phyloP scores from a whole-genome alignment of 2,329 filamentous ascomycete genomes.

The Ramularia collo-cygni region DNA sequence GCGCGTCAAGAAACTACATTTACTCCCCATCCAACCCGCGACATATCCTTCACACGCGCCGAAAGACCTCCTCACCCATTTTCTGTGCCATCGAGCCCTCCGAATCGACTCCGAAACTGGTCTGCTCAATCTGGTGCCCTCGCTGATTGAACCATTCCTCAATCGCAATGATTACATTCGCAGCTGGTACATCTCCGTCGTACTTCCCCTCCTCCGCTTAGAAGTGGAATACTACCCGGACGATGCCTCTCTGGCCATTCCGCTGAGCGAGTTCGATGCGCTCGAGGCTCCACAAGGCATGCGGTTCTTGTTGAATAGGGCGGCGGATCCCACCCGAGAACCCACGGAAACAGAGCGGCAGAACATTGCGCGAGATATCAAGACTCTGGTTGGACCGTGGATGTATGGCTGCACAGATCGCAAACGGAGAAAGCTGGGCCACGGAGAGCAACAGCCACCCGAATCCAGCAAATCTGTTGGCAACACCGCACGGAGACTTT shows the following conservation, averaged over 20 bases:
- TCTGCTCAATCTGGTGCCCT: slow-evolving; percentile 60
- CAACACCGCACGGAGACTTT: slow-evolving; percentile 8
- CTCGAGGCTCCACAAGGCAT: slow-evolving; percentile 55
- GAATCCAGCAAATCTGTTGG: slow-evolving; percentile 3
- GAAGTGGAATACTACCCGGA: slow-evolving; percentile 63
- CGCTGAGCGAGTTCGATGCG: slow-evolving; percentile 57
- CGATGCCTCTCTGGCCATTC: slow-evolving; percentile 48
- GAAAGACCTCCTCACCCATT: slow-evolving; percentile 53
- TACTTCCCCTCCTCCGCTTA: slow-evolving; percentile 62
- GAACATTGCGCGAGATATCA: slow-evolving; percentile 54
- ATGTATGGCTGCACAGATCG: slow-evolving; percentile 59
- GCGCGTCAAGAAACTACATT: slow-evolving; percentile 55
- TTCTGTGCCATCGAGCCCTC: slow-evolving; percentile 61
- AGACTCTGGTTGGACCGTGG: slow-evolving; percentile 66
- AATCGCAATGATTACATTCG: slow-evolving; percentile 54
- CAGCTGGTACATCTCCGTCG: slow-evolving; percentile 61
- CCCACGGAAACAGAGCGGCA: slow-evolving; percentile 20
- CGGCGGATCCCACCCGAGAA: slow-evolving; percentile 34
- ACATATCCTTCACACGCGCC: slow-evolving; percentile 43
- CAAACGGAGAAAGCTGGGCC: slow-evolving; percentile 35
- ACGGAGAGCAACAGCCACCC: slow-evolving; percentile 2
- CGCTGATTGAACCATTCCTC: slow-evolving; percentile 63
- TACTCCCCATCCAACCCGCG: slow-evolving; percentile 52
- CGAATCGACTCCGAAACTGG: slow-evolving; percentile 66
- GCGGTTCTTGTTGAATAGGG: slow-evolving; percentile 54